These are phyloP conservation scores for Panicum virgatum DNA, from an alignment of 202 grass and related monocot species.

Conservation along the genomic window DNA sequence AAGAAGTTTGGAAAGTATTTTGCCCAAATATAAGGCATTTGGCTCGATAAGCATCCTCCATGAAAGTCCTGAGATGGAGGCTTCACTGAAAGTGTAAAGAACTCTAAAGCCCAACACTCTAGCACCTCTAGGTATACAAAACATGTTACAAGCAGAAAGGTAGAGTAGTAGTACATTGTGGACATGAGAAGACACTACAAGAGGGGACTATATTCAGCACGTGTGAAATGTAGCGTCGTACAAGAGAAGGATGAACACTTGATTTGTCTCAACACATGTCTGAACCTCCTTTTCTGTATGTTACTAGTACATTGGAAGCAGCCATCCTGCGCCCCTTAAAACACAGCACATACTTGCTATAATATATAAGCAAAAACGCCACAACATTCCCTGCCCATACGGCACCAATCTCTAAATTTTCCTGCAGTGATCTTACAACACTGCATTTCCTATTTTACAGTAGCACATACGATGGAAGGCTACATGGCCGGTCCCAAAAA, in stretches of 20 bases:
- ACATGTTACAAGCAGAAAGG: no score
- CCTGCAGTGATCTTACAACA: conserved; percentile 54
- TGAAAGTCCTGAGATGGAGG: background rate
- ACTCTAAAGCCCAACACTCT: no score
- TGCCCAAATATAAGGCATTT: no score
- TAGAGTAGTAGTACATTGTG: no score
- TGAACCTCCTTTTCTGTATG: conserved; percentile 51
- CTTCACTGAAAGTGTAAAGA: no score
- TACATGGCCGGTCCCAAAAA: conserved; percentile 33
- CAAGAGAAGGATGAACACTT: conserved; percentile 34
- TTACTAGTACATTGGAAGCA: conserved; percentile 48
- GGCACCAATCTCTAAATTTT: conserved; percentile 30
- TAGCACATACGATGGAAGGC: conserved; percentile 38
- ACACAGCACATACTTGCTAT: conserved; percentile 42
- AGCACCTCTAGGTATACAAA: no score
- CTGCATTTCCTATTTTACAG: conserved; percentile 53
- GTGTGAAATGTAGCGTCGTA: background rate
- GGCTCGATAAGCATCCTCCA: background rate
- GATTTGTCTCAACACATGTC: conserved; percentile 37
- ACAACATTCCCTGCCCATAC: conserved; percentile 31
- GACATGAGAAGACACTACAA: background rate
- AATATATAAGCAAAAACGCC: conserved; percentile 40
- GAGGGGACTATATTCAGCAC: background rate
- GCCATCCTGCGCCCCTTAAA: conserved; percentile 32
- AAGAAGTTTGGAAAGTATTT: no score